Evolutionary conservation across 2,329 filamentous ascomycete genomes (phyloP), one percentile per base, ranked within the genome.

Genomic region (Diaporthe humulicola): DNA sequence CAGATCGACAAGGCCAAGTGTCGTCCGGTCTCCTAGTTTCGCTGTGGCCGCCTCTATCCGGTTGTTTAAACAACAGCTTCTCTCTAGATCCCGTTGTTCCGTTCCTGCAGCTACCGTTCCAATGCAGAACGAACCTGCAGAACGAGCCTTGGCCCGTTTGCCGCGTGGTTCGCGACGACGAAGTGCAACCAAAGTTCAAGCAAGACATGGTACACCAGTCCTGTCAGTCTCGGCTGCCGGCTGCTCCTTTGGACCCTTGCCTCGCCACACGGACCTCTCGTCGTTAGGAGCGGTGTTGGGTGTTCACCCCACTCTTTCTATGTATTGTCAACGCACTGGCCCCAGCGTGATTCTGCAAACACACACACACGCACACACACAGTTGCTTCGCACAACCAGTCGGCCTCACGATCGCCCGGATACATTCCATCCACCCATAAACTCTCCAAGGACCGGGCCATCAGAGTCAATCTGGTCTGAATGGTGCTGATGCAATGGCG

Each of bases 171-270:
- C 60, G 42, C 42, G 61, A 66, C 61, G 28, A 66, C 60, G n/a
- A n/a, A n/a, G n/a, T n/a, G n/a, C n/a, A n/a, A n/a, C n/a, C n/a
- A n/a, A 33, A 19, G 30, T 52, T 30, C 45, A 19, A 48, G 25
- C 25, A 28, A 36, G 45, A 38, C 45, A 52, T 67, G 64, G 45
- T 25, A n/a, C 30, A 52, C 45, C 45, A 50, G 64, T 67, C 33
- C 64, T 67, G 64, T 67, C 64, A 67, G 64, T 67, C 33, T 67
- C 42, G 61, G 61, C 64, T 67, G 19, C 64, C 64, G 45, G 45
- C 45, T 52, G 64, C 64, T 28, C 61, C 45, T 67, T 54, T 50
- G 61, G 64, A 69, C 64, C 64, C 64, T 15, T 54, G 64, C n/a
- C 48, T 30, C 33, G 25, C 33, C 64, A 40, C 64, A 69, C 64